Base-by-base conservation (phyloP, 352 stramenopile species). In the Peronosclerospora sorghi region DNA sequence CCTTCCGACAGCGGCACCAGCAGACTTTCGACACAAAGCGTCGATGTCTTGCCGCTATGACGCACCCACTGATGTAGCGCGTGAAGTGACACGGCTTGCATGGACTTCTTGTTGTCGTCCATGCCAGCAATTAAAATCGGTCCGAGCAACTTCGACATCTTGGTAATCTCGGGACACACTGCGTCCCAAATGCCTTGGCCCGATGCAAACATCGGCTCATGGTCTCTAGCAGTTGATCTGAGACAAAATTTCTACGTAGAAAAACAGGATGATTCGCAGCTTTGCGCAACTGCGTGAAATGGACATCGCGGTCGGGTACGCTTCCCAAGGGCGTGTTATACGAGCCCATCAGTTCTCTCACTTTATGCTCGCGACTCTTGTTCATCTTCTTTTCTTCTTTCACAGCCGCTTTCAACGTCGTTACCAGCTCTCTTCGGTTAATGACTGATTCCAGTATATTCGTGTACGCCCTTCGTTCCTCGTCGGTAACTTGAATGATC, bases 261-360 rank as follows among this genome's bases (percentile, higher is more conserved):
- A 99, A 62, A 21, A 98, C 68, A 4, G 95, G 91, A 54, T 99
- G 95, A 57, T 99, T 98, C 0, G 95, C 95, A 1, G 88, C 94
- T 61, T 99, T 99, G 8, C 96, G 78, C 27, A 98, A 68, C 47
- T 96, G 75, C 8, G 95, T 97, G 65, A 98, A 24, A 86, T 97
- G 10, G 65, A 56, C 0, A 51, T 53, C 28, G 83, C 63, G 36
- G 49, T 82, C 13, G 37, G 42, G 15, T 68, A 54, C 15, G 10
- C 26, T 23, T n/a, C 17, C 47, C 24, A 46, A 36, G 14, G 54
- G 45, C 2, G 64, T 45, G 28, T 27, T 45, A 13, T 54, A 62
- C 14, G 36, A 29, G 4, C 60, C 65, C 12, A 77, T 57, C 27
- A 88, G 59, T 7, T 65, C 21, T 12, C 67, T 60, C 34, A 89